Evolutionary conservation across 2,329 filamentous ascomycete genomes (phyloP).

Genomic region (Cytospora piceae): DNA sequence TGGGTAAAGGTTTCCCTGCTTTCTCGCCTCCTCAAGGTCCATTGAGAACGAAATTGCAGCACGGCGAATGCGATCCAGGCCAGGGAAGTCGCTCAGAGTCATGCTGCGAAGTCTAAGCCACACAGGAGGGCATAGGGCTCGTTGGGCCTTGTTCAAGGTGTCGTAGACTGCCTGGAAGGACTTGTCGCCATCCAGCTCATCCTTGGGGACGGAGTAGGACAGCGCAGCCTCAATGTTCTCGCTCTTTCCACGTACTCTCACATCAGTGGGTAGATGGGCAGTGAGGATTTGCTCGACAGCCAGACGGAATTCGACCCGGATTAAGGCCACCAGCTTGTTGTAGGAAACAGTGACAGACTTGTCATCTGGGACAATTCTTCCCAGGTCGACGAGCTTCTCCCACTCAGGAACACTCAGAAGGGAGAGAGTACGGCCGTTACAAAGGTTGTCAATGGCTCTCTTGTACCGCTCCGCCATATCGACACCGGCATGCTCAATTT

Average conservation of each 20-base stretch:
- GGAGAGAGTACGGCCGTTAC: conserved; percentile 41
- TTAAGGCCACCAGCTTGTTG: conserved; percentile 16
- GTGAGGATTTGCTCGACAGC: conserved; percentile 24
- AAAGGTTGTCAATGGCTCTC: conserved; percentile 38
- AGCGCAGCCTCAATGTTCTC: conserved; percentile 41
- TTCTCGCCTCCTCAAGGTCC: conserved; percentile 2
- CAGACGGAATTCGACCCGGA: conserved; percentile 25
- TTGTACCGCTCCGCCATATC: conserved; percentile 53
- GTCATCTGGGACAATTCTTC: conserved; percentile 19
- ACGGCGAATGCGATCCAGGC: neutral
- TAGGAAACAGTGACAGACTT: conserved; percentile 17
- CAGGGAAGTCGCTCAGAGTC: neutral
- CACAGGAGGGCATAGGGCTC: conserved; percentile 42
- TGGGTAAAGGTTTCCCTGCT: neutral
- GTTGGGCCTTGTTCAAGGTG: conserved; percentile 40
- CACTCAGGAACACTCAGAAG: conserved; percentile 41
- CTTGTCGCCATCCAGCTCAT: conserved; percentile 33
- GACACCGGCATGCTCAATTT: conserved; percentile 55
- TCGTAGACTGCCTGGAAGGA: conserved; percentile 35
- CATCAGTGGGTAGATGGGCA: neutral
- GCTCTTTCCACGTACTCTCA: neutral
- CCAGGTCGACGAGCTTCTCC: conserved; percentile 35
- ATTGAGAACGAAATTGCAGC: neutral
- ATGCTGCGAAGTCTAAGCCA: conserved; percentile 37
- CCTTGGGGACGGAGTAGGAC: conserved; percentile 42